Evolutionary conservation across 441 rosid genomes (phyloP).

Genomic region (Codiaeum variegatum): DNA sequence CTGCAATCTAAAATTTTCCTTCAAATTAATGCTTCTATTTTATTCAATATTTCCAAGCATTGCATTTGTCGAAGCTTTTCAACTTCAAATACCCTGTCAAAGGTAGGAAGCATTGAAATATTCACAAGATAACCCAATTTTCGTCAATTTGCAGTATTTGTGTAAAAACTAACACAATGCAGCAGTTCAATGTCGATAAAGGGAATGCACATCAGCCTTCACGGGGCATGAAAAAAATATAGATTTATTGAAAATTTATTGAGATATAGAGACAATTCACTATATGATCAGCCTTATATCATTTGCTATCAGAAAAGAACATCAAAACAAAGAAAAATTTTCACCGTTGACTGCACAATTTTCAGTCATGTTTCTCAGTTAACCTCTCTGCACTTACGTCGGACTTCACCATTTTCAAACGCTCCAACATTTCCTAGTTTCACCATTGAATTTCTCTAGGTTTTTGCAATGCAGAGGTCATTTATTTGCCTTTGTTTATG

Average conservation of each 20-base stretch:
- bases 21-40: background rate
- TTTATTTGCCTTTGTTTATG: too few relatives aligned
- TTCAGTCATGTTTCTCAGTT: conserved; percentile 27
- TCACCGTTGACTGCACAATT: background rate
- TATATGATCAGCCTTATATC: background rate
- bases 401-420: conserved; percentile 58
- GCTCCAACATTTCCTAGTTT: conserved; percentile 66
- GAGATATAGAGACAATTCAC: background rate
- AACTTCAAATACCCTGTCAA: background rate
- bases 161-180: background rate
- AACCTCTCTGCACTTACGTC: conserved; percentile 38
- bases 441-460: conserved; percentile 71
- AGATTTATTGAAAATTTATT: background rate
- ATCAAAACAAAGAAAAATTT: background rate
- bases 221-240: background rate
- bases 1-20: background rate
- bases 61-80: background rate
- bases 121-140: background rate
- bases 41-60: background rate
- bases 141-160: background rate
- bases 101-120: background rate
- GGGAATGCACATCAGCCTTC: background rate
- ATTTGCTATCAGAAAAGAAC: background rate
- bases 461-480: too few relatives aligned
- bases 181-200: background rate